A percentile compares a stretch with the other conserved stretches of the same genome.
Conservation (phyloP, 2,329 filamentous ascomycete genomes). For the Apiospora sp. region DNA sequence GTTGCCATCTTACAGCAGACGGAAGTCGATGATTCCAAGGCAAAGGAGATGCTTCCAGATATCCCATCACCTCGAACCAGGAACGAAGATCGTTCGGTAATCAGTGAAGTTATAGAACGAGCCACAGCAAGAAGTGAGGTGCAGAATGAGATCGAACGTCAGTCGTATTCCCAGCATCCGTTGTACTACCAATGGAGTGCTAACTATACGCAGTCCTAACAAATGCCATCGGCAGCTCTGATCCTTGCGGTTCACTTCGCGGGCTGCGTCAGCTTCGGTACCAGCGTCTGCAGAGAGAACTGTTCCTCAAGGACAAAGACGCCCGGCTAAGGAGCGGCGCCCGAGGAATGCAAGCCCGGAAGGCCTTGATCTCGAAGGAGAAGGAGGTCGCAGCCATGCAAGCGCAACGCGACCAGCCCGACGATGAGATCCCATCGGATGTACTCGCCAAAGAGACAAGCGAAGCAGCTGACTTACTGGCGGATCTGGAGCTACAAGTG, state of each 20-base stretch:
- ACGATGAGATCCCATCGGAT: constrained; percentile 63
- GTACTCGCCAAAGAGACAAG: constrained; percentile 70
- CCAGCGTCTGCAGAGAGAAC: constrained; percentile 65
- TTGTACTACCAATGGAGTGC: not conserved
- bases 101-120: constrained; percentile 73
- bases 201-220: constrained; percentile 55
- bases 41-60: constrained; percentile 38
- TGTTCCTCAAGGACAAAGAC: constrained; percentile 77
- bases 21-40: constrained; percentile 46
- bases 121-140: constrained; percentile 64
- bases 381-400: constrained; percentile 68
- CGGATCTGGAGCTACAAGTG: constrained; percentile 71
- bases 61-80: constrained; percentile 26
- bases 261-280: constrained; percentile 70
- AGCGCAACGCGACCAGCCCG: constrained; percentile 55
- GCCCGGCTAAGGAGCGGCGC: constrained; percentile 78
- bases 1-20: constrained; percentile 77
- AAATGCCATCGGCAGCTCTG: constrained; percentile 64
- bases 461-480: constrained; percentile 73
- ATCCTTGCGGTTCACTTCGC: constrained; percentile 65
- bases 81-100: constrained; percentile 51
- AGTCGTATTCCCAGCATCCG: constrained; percentile 29
- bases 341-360: constrained; percentile 77
- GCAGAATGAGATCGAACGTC: constrained; percentile 68
- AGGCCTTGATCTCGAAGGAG: constrained; percentile 74